Evolutionary conservation across 108 stramenopile species (phyloP), one percentile per base, ranked within the genome.

Genomic region (Conticribra weissflogii): DNA sequence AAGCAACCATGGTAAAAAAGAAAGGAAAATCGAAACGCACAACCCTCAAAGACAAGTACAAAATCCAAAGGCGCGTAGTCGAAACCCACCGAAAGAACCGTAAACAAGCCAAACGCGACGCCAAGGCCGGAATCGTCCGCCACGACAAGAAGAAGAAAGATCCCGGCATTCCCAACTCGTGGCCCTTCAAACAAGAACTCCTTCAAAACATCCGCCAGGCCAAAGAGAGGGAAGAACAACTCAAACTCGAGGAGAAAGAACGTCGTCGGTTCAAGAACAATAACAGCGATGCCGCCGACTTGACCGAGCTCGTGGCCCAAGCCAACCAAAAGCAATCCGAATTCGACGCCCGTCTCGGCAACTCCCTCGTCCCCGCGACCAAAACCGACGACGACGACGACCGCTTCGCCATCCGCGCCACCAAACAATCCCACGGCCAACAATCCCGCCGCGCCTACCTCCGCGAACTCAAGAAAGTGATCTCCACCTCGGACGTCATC

Each of bases 21-120:
- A 98, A 98, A 88, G 89, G 95, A 29, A 98, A 98, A 84, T 97
- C 97, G 46, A 97, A 97, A 76, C 89, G 99, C 34, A 84, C 81
- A 47, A 93, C 98, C 55, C 90, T 99, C 58, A 95, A 99, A 83
- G 97, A 98, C 84, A 99, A 98, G 76, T 99, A 98, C 87, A 98
- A 98, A 76, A 92, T 94, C 44, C 87, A 94, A 50, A 59, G 79
- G 29, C 90, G 96, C 17, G 97, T 98, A 29, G 84, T 84, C 5
- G 97, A 99, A 71, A 98, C 96, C 33, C 79, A 97, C 55, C 91
- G 97, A 52, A 98, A 99, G 81, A 76, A 76, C 8, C 91, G 93
- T 66, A 96, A 96, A 73, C 83, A 89, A 68, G 95, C 84, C 45
- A 97, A 96, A 59, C 84, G 91, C 59, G 94, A 94, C 77, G 82